Evolutionary conservation across 2,329 filamentous ascomycete genomes (phyloP), one percentile per base, ranked within the genome.

Genomic region (Cladosporium sp.): DNA sequence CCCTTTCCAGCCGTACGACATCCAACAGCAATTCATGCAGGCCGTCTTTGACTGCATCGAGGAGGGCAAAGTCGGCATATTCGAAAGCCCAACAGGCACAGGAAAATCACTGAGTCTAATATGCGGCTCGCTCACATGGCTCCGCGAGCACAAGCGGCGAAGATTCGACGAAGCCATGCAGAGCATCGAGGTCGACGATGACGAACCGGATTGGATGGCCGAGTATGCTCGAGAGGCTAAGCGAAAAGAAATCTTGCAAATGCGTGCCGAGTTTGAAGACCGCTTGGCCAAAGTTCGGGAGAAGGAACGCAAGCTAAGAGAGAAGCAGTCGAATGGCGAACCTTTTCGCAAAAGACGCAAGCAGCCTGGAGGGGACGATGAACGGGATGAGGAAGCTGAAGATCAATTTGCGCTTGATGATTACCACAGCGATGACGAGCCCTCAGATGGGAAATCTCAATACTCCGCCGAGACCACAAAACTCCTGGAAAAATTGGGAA

Each of bases 71-170:
- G 77, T 96, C 41, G 91, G 88, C 24, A 90, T 96, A 38, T 84
- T 96, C 40, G 91, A 96, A 65, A 95, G 89, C 40, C 91, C 91
- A n/a, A 96, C 91, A 37, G 91, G 91, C 4, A 67, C 65, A 44
- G 91, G 91, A 39, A 96, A 96, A 78, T 96, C 91, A 1, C 71
- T 96, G 39, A 96, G 91, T 57, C 76, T 96, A 22, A 93, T 96
- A 56, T 96, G 91, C 65, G 87, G 86, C 36, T 85, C 90, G 5
- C 69, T 96, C 61, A 95, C 90, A 2, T 96, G 91, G 91, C 76
- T 96, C n/a, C 84, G 91, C 42, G 81, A 88, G 51, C 81, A 91
- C 70, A 92, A 95, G 66, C 74, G 83, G 69, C 66, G 74, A 62
- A 59, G 67, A 54, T 69, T 85, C 74, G 68, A 86, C 74, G 67